A percentile compares a stretch with the other conserved stretches of the same genome.
Conservation (phyloP, 2,329 filamentous ascomycete species). For the Clonostachys byssicola region DNA sequence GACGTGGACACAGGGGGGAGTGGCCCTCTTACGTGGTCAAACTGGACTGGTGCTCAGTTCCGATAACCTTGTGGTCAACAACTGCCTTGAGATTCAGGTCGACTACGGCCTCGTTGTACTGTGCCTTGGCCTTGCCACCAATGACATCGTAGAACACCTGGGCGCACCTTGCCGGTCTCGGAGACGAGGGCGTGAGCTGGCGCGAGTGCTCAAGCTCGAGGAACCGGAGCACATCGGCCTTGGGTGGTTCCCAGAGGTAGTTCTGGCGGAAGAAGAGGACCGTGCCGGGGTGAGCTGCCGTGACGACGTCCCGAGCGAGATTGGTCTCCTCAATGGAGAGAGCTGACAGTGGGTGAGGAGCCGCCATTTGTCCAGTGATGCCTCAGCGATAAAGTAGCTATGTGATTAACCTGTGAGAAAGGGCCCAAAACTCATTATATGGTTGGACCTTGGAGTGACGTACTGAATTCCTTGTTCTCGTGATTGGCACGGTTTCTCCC, state of each 20-base stretch:
- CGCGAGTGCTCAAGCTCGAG: conserved; percentile 59
- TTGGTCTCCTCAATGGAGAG: conserved; percentile 44
- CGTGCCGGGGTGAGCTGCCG: conserved; percentile 19
- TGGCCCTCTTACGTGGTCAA: conserved; percentile 14
- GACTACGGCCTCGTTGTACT: conserved; percentile 30
- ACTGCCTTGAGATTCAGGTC: conserved; percentile 26
- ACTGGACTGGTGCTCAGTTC: conserved; percentile 18
- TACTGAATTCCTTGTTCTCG: no score
- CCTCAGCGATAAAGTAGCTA: no score
- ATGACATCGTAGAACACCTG: conserved; percentile 40
- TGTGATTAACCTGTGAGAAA: no score
- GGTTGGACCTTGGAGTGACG: no score
- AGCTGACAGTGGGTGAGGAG: conserved; percentile 40
- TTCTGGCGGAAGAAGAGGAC: conserved; percentile 50
- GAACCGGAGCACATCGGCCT: conserved; percentile 53
- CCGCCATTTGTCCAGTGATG: neutral
- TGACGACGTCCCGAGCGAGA: conserved; percentile 37
- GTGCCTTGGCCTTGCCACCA: conserved; percentile 9
- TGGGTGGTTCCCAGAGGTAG: conserved; percentile 58
- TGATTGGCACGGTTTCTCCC: no score
- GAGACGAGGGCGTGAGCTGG: conserved; percentile 30
- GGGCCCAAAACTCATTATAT: no score
- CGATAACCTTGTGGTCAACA: conserved; percentile 16
- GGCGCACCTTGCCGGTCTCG: conserved; percentile 38
- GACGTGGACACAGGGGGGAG: conserved; percentile 1